These are phyloP conservation scores for Rhizodiscina lignyota DNA, from an alignment of 495 filamentous ascomycete genomes.

Conservation along the genomic window DNA sequence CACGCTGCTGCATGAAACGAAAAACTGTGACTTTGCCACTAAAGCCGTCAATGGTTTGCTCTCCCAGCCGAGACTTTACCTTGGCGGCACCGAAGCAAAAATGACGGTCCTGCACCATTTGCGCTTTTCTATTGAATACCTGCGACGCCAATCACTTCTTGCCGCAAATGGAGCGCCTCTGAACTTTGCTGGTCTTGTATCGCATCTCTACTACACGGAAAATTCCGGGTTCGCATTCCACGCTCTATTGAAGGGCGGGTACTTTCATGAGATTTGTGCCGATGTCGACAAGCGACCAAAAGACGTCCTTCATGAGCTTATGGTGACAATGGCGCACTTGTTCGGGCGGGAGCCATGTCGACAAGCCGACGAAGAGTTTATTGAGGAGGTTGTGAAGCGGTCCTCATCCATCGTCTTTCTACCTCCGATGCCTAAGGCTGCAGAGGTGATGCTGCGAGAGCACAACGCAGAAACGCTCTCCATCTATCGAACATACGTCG, in stretches of 20 bases:
- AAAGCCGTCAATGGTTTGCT: constrained; percentile 47
- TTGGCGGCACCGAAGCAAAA: constrained; percentile 44
- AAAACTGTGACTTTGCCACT: constrained; percentile 39
- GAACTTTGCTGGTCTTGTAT: constrained; percentile 50
- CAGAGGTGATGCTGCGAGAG: constrained; percentile 32
- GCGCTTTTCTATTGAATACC: constrained; percentile 66
- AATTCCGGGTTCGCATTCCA: constrained; percentile 60
- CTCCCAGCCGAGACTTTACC: constrained; percentile 48
- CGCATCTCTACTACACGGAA: constrained; percentile 59
- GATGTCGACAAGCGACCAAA: constrained; percentile 26
- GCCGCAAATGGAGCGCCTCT: constrained; percentile 39
- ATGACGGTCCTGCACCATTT: constrained; percentile 57
- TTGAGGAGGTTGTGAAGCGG: constrained; percentile 27
- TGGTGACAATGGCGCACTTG: constrained; percentile 51
- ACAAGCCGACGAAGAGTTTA: constrained; percentile 24
- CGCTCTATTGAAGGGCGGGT: constrained; percentile 47
- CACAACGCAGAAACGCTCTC: constrained; percentile 46
- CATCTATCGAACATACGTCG: constrained; percentile 50
- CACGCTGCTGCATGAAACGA: constrained; percentile 45
- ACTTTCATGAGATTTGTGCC: constrained; percentile 46
- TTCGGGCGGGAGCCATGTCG: constrained; percentile 40
- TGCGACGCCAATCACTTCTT: constrained; percentile 49
- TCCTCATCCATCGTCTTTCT: constrained; percentile 45
- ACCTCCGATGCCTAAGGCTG: constrained; percentile 39
- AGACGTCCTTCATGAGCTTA: constrained; percentile 28